Percentiles rank a stretch among this genome's conserved stretches.
phyloP scores from a whole-genome alignment of 352 stramenopile genomes.

The Phytopythium aichiense region DNA sequence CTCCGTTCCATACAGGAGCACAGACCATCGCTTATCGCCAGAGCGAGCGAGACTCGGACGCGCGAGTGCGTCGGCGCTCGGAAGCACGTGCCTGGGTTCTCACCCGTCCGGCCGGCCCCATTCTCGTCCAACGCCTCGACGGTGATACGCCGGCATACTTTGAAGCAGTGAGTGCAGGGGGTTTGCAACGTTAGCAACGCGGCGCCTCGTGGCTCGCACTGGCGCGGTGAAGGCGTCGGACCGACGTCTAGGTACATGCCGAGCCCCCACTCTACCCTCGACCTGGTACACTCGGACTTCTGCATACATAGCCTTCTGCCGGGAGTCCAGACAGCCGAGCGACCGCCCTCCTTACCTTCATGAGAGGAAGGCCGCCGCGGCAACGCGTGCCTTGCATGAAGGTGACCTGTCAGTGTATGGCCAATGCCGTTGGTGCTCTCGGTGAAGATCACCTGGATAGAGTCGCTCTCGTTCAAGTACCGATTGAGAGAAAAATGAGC shows the following conservation, averaged over 20 bases:
- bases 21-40: too few relatives aligned
- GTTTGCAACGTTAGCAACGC: neutral
- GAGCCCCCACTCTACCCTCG: too few relatives aligned
- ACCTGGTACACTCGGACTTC: neutral
- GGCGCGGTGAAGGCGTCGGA: too few relatives aligned
- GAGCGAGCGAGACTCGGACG: neutral
- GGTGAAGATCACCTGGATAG: neutral
- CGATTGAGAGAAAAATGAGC: neutral
- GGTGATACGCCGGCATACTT: neutral
- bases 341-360: neutral
- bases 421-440: too few relatives aligned
- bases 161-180: neutral
- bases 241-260: too few relatives aligned
- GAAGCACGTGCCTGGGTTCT: neutral
- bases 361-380: neutral
- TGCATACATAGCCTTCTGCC: too few relatives aligned
- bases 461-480: neutral
- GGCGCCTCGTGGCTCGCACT: neutral
- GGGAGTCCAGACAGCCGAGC: too few relatives aligned
- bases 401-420: neutral
- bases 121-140: neutral
- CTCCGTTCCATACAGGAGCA: neutral
- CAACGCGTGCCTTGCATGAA: neutral
- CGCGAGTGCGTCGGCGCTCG: too few relatives aligned
- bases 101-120: too few relatives aligned